Base-by-base conservation (phyloP, 1,139 yeast genomes). In the Geotrichum carabidarum region DNA sequence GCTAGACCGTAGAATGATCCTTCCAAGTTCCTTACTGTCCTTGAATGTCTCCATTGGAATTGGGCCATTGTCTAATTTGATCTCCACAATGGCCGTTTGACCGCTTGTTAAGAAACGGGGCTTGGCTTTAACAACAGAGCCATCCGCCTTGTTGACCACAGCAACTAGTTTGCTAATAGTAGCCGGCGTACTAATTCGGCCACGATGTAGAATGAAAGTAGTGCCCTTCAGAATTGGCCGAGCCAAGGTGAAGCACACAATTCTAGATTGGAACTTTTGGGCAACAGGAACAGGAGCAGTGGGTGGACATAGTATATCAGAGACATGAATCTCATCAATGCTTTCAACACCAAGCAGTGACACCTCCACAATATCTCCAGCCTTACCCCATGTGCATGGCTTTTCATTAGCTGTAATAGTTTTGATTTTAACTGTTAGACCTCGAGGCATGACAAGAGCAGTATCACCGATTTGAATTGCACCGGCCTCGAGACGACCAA, bases 191-290 rank as follows among this genome's bases (percentile, higher is more conserved):
- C 86, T 86, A 47, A 83, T 78, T 56, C 89, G 84, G 60, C 95
- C 95, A 61, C 95, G 79, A 71, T 91, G 91, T 53, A 90, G 69
- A 44, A 91, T 81, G 62, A 93, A 78, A 48, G 94, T 87, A 1
- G 95, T 79, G 4, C 99, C 98, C 5, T 84, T 82, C 44, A 93
- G 73, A 51, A 93, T 70, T 0, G 99, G 99, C 62, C 80, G 71
- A 49, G 77, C 75, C 71, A 87, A 72, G 57, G 86, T 84, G 68
- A 91, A 93, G 40, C 90, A 75, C 43, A 79, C 77, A 51, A 90
- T 65, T 49, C 82, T 75, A 35, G 85, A 79, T 32, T 71, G 74
- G 61, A 91, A 82, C 47, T 70, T 73, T 44, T 73, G 74, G 0
- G 78, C 79, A 0, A 84, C 71, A 22, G 72, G 72, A 7, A 86